Percentiles rank a stretch among this genome's conserved stretches.
phyloP scores from a whole-genome alignment of 108 stramenopile genomes.

The Pseudonitzschia multiseries region DNA sequence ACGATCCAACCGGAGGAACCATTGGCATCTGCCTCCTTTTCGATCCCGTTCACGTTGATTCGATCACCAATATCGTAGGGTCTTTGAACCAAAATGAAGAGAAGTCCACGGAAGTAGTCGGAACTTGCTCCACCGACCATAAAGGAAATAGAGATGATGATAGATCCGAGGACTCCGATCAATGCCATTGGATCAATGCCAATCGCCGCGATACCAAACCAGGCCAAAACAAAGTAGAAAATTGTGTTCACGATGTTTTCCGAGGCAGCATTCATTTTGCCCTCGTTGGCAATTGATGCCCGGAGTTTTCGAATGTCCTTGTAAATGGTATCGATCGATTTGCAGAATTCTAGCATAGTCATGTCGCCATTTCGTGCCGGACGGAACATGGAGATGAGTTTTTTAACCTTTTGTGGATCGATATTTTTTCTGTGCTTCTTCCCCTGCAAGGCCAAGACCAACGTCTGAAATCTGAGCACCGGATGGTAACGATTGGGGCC shows the following conservation, averaged over 20 bases:
- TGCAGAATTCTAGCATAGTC: constrained; percentile 37
- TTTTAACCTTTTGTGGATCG: constrained; percentile 48
- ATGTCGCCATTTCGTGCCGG: constrained; percentile 52
- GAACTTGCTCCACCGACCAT: constrained; percentile 56
- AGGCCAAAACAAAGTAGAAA: constrained; percentile 34
- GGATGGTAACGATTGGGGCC: background rate
- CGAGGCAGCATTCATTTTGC: constrained; percentile 42
- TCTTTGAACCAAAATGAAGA: constrained; percentile 49
- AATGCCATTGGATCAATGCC: constrained; percentile 32
- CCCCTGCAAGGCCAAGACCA: constrained; percentile 43
- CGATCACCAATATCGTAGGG: constrained; percentile 76
- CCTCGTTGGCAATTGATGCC: constrained; percentile 54
- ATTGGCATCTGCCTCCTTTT: background rate
- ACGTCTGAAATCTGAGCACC: constrained; percentile 53
- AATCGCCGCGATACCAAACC: constrained; percentile 38
- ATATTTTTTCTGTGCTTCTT: constrained; percentile 33
- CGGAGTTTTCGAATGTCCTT: constrained; percentile 54
- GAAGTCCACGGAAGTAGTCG: constrained; percentile 59
- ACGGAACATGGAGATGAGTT: constrained; percentile 51
- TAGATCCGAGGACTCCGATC: constrained; percentile 33
- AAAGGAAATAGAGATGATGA: constrained; percentile 46
- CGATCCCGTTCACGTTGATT: constrained; percentile 34
- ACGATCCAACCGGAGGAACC: constrained; percentile 13
- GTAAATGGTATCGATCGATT: constrained; percentile 50
- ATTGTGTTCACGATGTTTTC: constrained; percentile 41